phyloP scores from a whole-genome alignment of 2,329 filamentous ascomycete genomes.

The Exophiala viscosa region DNA sequence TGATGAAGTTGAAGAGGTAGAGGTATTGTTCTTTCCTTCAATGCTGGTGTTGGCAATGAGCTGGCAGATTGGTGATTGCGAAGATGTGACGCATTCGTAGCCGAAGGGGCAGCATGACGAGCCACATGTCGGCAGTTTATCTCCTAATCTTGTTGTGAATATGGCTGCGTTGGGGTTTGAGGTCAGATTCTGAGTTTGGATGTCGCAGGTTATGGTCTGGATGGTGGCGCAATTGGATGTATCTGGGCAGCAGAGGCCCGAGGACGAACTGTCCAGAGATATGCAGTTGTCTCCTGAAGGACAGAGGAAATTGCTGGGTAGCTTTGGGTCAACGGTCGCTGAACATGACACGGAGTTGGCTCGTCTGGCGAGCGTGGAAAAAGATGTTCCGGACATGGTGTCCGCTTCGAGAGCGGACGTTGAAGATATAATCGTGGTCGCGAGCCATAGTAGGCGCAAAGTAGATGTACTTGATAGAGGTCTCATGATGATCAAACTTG shows the following conservation, averaged over 20 bases:
- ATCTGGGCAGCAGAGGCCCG: conserved; percentile 46
- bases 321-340: conserved; percentile 34
- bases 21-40: conserved; percentile 21
- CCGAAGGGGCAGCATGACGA: conserved; percentile 46
- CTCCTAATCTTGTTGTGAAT: conserved; percentile 42
- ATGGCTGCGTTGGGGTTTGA: conserved; percentile 36
- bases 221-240: conserved; percentile 41
- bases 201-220: conserved; percentile 41
- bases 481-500: conserved; percentile 8
- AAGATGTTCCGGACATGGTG: neutral
- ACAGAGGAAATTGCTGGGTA: conserved; percentile 45
- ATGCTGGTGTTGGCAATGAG: conserved; percentile 24
- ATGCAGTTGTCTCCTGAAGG: conserved; percentile 39
- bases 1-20: conserved; percentile 14
- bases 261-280: conserved; percentile 39
- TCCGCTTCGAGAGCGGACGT: conserved; percentile 9
- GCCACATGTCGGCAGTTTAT: conserved; percentile 40
- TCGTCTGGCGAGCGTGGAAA: conserved; percentile 9
- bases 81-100: conserved; percentile 38
- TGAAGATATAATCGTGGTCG: conserved; percentile 8
- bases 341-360: conserved; percentile 24
- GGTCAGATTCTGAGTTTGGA: conserved; percentile 40
- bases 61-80: conserved; percentile 16
- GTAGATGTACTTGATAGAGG: conserved; percentile 1
- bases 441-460: conserved; percentile 6